These are phyloP conservation scores for Chenopodium formosanum DNA, from an alignment of 148 eudicot species.

Conservation along the genomic window DNA sequence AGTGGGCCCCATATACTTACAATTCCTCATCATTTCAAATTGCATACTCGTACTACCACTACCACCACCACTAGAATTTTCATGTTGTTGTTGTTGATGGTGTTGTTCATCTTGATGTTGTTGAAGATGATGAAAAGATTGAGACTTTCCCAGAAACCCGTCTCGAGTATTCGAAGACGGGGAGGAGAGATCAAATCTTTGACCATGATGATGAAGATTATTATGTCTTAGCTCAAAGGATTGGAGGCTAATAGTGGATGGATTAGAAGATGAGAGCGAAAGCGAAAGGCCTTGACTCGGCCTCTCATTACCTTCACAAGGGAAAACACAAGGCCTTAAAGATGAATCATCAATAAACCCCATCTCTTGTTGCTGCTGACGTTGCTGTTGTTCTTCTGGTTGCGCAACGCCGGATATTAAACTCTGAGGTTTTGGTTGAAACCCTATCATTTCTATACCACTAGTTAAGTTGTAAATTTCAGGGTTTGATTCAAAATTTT, in stretches of 20 bases:
- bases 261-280: slow-evolving; percentile 67
- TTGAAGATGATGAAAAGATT: slow-evolving; percentile 19
- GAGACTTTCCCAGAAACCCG: slow-evolving; percentile 35
- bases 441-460: slow-evolving; percentile 65
- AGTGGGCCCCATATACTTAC: slow-evolving; percentile 72
- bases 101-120: not conserved
- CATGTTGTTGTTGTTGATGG: slow-evolving; percentile 24
- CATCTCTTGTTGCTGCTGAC: not conserved
- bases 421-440: slow-evolving; percentile 31
- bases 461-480: slow-evolving; percentile 58
- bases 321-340: slow-evolving; percentile 55
- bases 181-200: not conserved
- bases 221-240: slow-evolving; percentile 61
- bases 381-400: not conserved
- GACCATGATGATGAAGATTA: not conserved
- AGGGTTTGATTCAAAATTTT: slow-evolving; percentile 40
- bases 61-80: slow-evolving; percentile 3
- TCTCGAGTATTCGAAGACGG: slow-evolving; percentile 14
- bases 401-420: not conserved
- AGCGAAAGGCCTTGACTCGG: slow-evolving; percentile 94
- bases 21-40: slow-evolving; percentile 45
- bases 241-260: slow-evolving; percentile 68
- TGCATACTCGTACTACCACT: slow-evolving; percentile 13
- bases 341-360: slow-evolving; percentile 43
- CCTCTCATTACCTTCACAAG: slow-evolving; percentile 84